Evolutionary conservation across 257 asterid genomes (phyloP), one percentile per base, ranked within the genome.

Genomic region (Haberlea rhodopensis): DNA sequence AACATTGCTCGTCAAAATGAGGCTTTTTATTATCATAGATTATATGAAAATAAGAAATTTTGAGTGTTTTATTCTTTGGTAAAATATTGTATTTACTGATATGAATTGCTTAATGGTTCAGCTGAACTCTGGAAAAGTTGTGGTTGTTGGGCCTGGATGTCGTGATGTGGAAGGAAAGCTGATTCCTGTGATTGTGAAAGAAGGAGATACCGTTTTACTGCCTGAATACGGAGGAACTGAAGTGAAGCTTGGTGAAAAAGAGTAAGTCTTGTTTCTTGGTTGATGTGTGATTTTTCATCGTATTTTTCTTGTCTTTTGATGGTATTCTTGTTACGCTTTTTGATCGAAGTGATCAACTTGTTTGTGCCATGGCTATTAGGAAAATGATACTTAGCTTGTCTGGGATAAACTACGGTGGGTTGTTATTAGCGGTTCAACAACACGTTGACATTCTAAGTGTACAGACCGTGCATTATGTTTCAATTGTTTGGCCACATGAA

Each of bases 201-300:
- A 78, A 62, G 79, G 82, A 22, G 80, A 78, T 27, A 71, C 68
- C 24, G 82, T 78, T 51, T 68, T 78, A 45, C 70, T 78, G 60
- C 82, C 82, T 29, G 82, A 74, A n/a, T 78, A 78, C 59, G 82
- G 80, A 57, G 82, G 78, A 6, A 68, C 78, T 56, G 28, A 65
- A 54, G 75, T 73, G 37, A 77, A 66, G 63, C 63, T 66, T 32
- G 54, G 54, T 54, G 63, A 66, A 53, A 66, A 54, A n/a, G 63
- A 22, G 71, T 53, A 66, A 15, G 56, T 63, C 43, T 63, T 24
- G 25, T 9, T 8, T 15, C 59, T 18, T n/a, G 28, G 48, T 40
- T 3, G n/a, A n/a, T n/a, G n/a, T n/a, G n/a, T n/a, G n/a, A n/a
- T n/a, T n/a, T n/a, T n/a, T n/a, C n/a, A n/a, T n/a, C n/a, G n/a